These are phyloP conservation scores for Chlorella variabilis DNA, from an alignment of 163 green algal species.

Conservation along the genomic window DNA sequence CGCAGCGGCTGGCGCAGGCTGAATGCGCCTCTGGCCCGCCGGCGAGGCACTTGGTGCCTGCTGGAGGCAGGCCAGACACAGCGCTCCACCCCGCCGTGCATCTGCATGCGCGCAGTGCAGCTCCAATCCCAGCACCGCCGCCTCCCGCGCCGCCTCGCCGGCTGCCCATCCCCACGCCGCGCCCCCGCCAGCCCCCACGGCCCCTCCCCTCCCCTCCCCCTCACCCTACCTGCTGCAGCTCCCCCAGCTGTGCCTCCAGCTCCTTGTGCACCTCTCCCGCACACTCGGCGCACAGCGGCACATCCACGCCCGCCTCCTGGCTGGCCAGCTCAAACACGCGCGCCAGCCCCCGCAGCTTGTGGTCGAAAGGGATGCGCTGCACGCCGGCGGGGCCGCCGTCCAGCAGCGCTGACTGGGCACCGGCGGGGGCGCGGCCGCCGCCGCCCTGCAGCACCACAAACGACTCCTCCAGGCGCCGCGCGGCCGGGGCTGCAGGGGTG, in stretches of 20 bases:
- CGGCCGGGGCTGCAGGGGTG: not conserved
- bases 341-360: conserved; percentile 65
- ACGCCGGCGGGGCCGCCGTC: conserved; percentile 12
- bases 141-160: not conserved
- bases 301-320: conserved; percentile 73
- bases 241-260: conserved; percentile 68
- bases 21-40: too few species aligned
- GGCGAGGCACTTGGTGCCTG: too few species aligned
- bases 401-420: conserved; percentile 24
- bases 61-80: not conserved
- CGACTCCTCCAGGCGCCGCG: conserved; percentile 72
- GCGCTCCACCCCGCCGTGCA: too few species aligned
- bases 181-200: not conserved
- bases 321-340: conserved; percentile 77
- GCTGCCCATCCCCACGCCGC: too few species aligned
- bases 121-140: not conserved
- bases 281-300: conserved; percentile 90
- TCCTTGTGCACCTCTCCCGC: conserved; percentile 74
- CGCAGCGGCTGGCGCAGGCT: not conserved
- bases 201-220: too few species aligned
- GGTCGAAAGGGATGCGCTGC: conserved; percentile 50
- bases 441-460: conserved; percentile 73
- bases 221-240: conserved; percentile 56
- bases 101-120: not conserved
- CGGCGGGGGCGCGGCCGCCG: conserved; percentile 7